A percentile compares a stretch with the other conserved stretches of the same genome.
Evolutionary conservation across 441 rosid genomes (phyloP).

Genomic region (Populus hybrid): DNA sequence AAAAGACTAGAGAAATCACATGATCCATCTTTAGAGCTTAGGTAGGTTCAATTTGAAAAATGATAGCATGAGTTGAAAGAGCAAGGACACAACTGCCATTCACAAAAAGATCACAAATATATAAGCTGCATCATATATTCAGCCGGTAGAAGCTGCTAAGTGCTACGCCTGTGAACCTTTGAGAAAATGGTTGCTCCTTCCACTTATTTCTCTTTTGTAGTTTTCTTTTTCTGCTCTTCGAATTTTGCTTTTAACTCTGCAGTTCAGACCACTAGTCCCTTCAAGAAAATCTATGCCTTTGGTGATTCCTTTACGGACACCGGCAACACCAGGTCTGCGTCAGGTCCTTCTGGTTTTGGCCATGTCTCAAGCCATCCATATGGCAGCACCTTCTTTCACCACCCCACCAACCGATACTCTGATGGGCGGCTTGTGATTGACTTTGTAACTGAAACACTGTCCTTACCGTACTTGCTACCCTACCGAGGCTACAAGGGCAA

Average conservation of each 20-base stretch:
- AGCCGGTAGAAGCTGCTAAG: background rate
- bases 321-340: conserved; percentile 63
- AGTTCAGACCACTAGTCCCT: conserved; percentile 30
- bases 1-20: background rate
- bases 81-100: background rate
- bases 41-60: background rate
- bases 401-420: conserved; percentile 81
- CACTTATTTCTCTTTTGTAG: conserved; percentile 12
- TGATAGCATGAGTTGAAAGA: background rate
- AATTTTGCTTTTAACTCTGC: conserved; percentile 12
- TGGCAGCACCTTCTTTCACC: conserved; percentile 75
- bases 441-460: conserved; percentile 62
- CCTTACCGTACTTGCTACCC: conserved; percentile 72
- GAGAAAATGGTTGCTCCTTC: conserved; percentile 20
- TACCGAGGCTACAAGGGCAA: conserved; percentile 34
- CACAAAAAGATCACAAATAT: background rate
- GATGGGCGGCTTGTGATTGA: conserved; percentile 89
- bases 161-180: background rate
- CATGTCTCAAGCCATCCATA: conserved; percentile 77
- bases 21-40: too few species aligned
- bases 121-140: background rate
- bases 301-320: conserved; percentile 97
- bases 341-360: conserved; percentile 71
- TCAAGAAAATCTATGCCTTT: conserved; percentile 76
- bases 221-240: conserved; percentile 21